Conservation (phyloP, 148 eudicot species). For the Silene conica region DNA sequence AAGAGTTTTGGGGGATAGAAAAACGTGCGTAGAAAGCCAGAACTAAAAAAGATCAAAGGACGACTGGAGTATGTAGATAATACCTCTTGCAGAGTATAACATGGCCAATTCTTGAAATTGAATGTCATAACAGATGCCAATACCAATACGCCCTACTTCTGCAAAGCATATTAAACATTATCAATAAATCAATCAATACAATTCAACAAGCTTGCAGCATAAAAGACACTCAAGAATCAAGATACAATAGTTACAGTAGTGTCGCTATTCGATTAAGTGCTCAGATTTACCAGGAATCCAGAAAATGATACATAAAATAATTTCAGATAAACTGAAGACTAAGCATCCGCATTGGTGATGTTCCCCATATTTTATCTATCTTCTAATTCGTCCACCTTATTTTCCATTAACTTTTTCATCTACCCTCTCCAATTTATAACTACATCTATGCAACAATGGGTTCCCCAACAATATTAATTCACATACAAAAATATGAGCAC, state of each 20-base stretch:
- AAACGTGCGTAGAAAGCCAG: neutral
- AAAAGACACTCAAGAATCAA: neutral
- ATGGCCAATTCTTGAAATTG: slow-evolving; percentile 64
- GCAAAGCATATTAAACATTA: slow-evolving; percentile 6
- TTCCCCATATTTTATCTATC: no score
- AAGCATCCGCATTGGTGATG: neutral
- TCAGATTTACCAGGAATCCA: neutral
- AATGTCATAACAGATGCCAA: slow-evolving; percentile 74
- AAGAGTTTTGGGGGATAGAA: no score
- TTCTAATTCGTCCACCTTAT: no score
- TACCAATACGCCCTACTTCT: slow-evolving; percentile 78
- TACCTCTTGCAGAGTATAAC: slow-evolving; percentile 71
- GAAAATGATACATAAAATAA: neutral
- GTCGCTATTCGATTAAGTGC: neutral
- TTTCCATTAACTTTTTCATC: no score
- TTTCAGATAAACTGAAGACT: neutral
- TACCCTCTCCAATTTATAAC: no score
- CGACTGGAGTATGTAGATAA: neutral
- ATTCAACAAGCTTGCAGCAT: neutral
- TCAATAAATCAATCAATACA: neutral
- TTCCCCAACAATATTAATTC: no score
- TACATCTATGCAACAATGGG: no score
- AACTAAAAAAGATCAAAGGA: neutral
- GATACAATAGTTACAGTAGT: neutral
- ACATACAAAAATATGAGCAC: no score